Conservation (phyloP, 768 basidiomycete species). For the Dendrothele bispora region DNA sequence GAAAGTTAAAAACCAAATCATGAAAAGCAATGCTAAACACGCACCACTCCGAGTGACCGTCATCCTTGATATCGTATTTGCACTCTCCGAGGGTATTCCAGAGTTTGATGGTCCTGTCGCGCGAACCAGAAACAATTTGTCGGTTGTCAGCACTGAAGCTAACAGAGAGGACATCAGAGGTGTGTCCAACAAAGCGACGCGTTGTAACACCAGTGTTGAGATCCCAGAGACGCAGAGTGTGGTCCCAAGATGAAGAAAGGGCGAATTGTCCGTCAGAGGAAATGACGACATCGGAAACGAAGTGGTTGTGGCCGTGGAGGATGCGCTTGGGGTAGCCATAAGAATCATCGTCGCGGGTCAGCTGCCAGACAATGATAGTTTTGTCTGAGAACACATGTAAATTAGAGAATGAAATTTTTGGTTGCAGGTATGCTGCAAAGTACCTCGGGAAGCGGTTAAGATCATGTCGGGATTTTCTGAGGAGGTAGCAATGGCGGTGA, state of each 20-base stretch:
- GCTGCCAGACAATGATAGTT: constrained; percentile 99
- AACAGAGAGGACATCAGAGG: constrained; percentile 96
- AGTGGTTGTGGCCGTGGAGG: constrained; percentile 98
- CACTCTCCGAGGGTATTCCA: constrained; percentile 99
- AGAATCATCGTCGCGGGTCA: constrained; percentile 87
- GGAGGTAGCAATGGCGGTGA: constrained; percentile 97
- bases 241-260: constrained; percentile 99
- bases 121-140: constrained; percentile 98
- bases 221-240: constrained; percentile 99
- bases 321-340: constrained; percentile 98
- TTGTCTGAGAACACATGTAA: constrained; percentile 68
- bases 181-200: constrained; percentile 97
- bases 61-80: constrained; percentile 99
- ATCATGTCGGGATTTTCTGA: constrained; percentile 99
- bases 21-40: background rate
- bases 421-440: constrained; percentile 20
- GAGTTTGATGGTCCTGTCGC: constrained; percentile 97
- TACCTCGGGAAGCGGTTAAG: constrained; percentile 96
- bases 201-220: constrained; percentile 96
- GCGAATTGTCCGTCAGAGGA: constrained; percentile 99
- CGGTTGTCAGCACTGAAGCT: constrained; percentile 99
- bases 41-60: constrained; percentile 94
- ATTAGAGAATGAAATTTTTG: constrained; percentile 23
- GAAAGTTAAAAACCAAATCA: constrained; percentile 3
- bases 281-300: constrained; percentile 97